Evolutionary conservation across 352 stramenopile species (phyloP).

Genomic region (Globisporangium solare): DNA sequence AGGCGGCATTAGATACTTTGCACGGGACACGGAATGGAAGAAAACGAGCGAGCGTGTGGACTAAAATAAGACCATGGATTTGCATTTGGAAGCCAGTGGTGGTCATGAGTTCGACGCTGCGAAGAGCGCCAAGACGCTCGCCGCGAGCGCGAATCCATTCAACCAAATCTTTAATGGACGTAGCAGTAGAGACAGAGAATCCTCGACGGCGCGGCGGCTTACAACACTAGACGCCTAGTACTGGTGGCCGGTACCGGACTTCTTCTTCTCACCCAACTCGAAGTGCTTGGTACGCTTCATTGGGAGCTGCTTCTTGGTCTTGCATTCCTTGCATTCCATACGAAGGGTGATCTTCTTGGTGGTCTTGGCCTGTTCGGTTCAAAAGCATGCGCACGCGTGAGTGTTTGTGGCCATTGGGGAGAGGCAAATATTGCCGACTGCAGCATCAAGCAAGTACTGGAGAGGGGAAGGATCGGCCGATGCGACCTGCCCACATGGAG

Average conservation of each 20-base stretch:
- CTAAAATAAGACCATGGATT: neutral
- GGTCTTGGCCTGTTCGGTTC: slow-evolving; percentile 92
- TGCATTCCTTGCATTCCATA: slow-evolving; percentile 99
- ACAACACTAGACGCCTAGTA: slow-evolving; percentile 86
- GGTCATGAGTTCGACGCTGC: neutral
- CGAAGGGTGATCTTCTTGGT: slow-evolving; percentile 96
- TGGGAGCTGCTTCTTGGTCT: slow-evolving; percentile 98
- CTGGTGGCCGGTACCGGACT: slow-evolving; percentile 90
- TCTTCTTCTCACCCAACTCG: slow-evolving; percentile 99
- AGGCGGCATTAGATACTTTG: too few relatives aligned
- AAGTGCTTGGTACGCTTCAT: slow-evolving; percentile 99
- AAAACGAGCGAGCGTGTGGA: neutral
- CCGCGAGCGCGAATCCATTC: neutral
- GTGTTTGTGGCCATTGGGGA: too few relatives aligned
- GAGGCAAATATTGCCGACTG: too few relatives aligned
- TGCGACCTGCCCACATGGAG: neutral
- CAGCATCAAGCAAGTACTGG: too few relatives aligned
- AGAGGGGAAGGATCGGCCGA: too few relatives aligned
- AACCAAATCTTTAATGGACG: slow-evolving; percentile 19
- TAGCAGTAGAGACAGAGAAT: slow-evolving; percentile 19
- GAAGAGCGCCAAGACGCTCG: neutral
- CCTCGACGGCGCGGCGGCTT: slow-evolving; percentile 3
- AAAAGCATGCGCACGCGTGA: neutral
- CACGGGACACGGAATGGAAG: too few relatives aligned
- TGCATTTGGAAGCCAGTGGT: neutral